These are phyloP conservation scores for Dichomitus squalens DNA, from an alignment of 1,284 basidiomycete species.

Conservation along the genomic window DNA sequence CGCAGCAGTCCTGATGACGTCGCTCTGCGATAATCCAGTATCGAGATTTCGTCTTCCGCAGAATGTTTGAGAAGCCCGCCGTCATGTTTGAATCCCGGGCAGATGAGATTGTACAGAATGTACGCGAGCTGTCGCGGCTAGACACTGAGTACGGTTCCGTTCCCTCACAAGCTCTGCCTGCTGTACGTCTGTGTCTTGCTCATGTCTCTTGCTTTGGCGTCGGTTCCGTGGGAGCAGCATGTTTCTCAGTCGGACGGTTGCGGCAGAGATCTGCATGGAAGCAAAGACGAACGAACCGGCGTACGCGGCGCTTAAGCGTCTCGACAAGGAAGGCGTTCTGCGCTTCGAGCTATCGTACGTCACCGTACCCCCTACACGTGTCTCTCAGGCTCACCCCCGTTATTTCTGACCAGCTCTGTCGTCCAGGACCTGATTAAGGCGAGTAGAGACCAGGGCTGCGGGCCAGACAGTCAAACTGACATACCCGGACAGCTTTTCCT, in stretches of 20 bases:
- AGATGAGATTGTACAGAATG: constrained; percentile 67
- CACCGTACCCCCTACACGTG: constrained; percentile 12
- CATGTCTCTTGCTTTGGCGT: constrained; percentile 2
- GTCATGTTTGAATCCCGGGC: constrained; percentile 50
- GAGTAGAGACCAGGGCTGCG: constrained; percentile 3
- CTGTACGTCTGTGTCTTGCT: constrained; percentile 13
- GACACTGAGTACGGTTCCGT: constrained; percentile 56
- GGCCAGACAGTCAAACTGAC: neutral
- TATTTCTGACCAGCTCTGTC: constrained; percentile 41
- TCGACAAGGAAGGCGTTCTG: constrained; percentile 62
- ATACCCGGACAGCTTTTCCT: constrained; percentile 56
- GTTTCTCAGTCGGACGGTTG: constrained; percentile 78
- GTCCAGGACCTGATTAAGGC: constrained; percentile 67
- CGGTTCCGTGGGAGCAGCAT: constrained; percentile 48
- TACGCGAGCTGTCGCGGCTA: constrained; percentile 65
- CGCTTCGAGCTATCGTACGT: constrained; percentile 58
- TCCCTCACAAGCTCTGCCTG: constrained; percentile 10
- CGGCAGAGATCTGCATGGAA: constrained; percentile 79
- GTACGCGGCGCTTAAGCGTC: constrained; percentile 63
- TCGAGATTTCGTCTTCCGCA: constrained; percentile 78
- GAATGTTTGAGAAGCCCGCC: constrained; percentile 72
- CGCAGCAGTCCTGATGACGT: constrained; percentile 8
- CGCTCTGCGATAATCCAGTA: constrained; percentile 47
- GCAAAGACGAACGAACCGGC: constrained; percentile 66
- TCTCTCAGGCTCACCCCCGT: constrained; percentile 5